These are phyloP conservation scores for Trichocomaceae sp. DNA, from an alignment of 2,329 filamentous ascomycete species.

Conservation along the genomic window DNA sequence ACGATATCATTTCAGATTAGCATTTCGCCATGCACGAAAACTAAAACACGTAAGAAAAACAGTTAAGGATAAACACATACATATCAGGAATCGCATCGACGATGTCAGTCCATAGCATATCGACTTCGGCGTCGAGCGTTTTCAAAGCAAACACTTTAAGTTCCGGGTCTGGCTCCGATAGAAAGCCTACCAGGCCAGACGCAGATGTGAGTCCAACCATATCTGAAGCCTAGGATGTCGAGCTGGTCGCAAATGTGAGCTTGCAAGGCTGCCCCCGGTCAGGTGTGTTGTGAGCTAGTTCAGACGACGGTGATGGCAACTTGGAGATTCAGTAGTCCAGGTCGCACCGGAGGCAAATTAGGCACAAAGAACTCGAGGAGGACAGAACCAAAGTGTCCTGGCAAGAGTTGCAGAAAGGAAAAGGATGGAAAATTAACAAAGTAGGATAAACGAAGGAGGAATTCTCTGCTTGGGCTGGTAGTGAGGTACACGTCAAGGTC, in stretches of 20 bases:
- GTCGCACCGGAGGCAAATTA: slow-evolving; percentile 1
- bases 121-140: slow-evolving; percentile 92
- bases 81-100: slow-evolving; percentile 88
- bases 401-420: not conserved
- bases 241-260: not conserved
- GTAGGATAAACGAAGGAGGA: slow-evolving; percentile 18
- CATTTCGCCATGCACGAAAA: not conserved
- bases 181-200: slow-evolving; percentile 88
- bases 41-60: not conserved
- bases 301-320: slow-evolving; percentile 3
- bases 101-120: slow-evolving; percentile 96
- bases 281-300: not conserved
- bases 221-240: slow-evolving; percentile 14
- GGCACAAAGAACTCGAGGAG: not conserved
- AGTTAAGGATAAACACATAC: slow-evolving; percentile 50
- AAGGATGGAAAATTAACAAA: slow-evolving; percentile 12
- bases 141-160: slow-evolving; percentile 92
- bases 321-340: slow-evolving; percentile 1
- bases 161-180: slow-evolving; percentile 88
- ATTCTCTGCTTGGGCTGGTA: slow-evolving; percentile 17
- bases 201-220: slow-evolving; percentile 96
- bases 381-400: not conserved
- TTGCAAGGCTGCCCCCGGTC: not conserved
- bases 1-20: slow-evolving; percentile 3
- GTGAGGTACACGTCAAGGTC: slow-evolving; percentile 27